Conservation (phyloP, 73 alveolate genomes). For the Tetrahymena malaccensis region DNA sequence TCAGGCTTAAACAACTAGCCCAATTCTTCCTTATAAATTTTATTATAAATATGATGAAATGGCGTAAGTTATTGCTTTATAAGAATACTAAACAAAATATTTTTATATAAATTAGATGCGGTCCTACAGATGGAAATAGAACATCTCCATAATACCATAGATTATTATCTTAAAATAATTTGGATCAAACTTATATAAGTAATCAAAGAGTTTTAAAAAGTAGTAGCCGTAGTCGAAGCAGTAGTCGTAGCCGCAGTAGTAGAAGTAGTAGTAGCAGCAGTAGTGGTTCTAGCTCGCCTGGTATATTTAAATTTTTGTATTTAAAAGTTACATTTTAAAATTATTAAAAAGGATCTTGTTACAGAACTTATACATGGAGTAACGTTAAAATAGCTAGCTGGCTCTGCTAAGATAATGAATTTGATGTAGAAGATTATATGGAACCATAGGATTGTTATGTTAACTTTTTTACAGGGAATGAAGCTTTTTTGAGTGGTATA, state of each 20-base stretch:
- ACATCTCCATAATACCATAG: too few species aligned
- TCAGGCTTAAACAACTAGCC: neutral
- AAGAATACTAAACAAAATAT: too few species aligned
- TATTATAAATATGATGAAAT: neutral
- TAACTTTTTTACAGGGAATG: neutral
- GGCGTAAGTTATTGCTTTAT: neutral
- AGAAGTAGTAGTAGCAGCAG: too few species aligned
- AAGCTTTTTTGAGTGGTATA: neutral
- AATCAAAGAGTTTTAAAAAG: too few species aligned
- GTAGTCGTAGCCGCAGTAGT: too few species aligned
- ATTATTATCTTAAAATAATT: too few species aligned
- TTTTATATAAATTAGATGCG: neutral
- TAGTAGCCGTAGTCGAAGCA: too few species aligned
- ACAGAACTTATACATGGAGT: neutral
- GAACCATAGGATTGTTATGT: neutral
- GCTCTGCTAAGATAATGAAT: neutral
- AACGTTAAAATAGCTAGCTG: neutral
- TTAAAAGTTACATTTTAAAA: too few species aligned
- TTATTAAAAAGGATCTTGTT: neutral
- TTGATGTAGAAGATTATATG: neutral
- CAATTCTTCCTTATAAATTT: neutral
- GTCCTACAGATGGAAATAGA: neutral
- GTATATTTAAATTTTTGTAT: too few species aligned
- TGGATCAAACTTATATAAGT: too few species aligned
- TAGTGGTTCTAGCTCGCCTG: too few species aligned